Evolutionary conservation across 2,329 filamentous ascomycete species (phyloP).

Genomic region (Nemania diffusa): DNA sequence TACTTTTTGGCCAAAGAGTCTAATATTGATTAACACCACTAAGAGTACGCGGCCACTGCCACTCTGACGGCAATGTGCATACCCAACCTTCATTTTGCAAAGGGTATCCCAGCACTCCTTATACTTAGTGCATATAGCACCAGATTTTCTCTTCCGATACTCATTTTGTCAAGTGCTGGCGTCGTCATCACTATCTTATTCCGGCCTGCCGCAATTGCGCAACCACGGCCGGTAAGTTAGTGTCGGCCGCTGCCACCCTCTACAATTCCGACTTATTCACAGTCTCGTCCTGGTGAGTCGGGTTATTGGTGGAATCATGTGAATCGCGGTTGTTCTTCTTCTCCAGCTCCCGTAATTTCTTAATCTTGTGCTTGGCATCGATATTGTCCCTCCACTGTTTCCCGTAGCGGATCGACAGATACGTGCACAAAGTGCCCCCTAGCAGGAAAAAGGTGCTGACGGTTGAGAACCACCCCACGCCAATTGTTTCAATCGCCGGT

Average conservation of each 20-base stretch:
- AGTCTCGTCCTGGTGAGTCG: conserved; percentile 11
- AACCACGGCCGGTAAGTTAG: conserved; percentile 3
- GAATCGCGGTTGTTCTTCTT: conserved; percentile 32
- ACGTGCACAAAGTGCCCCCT: conserved; percentile 51
- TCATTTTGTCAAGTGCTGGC: conserved; percentile 17
- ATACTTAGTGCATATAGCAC: conserved; percentile 11
- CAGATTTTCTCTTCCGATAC: not conserved
- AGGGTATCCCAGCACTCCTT: conserved; percentile 20
- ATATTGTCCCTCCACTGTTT: conserved; percentile 53
- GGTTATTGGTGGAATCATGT: conserved; percentile 15
- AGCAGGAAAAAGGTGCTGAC: conserved; percentile 55
- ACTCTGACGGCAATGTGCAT: conserved; percentile 26
- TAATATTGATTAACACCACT: conserved; percentile 2
- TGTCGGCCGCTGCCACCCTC: conserved; percentile 2
- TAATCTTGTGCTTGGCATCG: conserved; percentile 45
- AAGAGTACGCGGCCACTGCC: conserved; percentile 28
- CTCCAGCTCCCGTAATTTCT: conserved; percentile 27
- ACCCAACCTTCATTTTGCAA: conserved; percentile 16
- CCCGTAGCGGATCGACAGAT: conserved; percentile 54
- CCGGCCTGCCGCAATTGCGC: not conserved
- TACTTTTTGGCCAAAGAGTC: not conserved
- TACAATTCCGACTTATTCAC: conserved; percentile 4
- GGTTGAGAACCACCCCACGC: conserved; percentile 84
- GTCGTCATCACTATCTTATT: conserved; percentile 25
- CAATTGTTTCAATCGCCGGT: conserved; percentile 77